Conservation (phyloP, 23 red algal species). For the Gracilariopsis chorda region DNA sequence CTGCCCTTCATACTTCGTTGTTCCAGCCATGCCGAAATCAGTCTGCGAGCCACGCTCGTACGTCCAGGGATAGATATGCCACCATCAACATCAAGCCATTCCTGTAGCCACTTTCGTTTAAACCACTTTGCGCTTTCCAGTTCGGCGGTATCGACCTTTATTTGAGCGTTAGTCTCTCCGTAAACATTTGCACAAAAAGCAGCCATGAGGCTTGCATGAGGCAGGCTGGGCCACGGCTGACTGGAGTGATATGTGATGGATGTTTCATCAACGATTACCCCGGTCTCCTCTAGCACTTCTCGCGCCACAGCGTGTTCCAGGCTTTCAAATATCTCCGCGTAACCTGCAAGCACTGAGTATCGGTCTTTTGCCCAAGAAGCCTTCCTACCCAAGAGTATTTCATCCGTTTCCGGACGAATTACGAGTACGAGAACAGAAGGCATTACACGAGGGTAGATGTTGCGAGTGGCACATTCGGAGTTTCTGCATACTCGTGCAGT, state of each 20-base stretch:
- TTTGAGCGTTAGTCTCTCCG: neutral
- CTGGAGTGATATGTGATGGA: slow-evolving; percentile 50
- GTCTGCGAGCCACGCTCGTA: slow-evolving; percentile 19
- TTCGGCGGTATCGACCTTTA: slow-evolving; percentile 14
- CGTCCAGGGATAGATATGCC: slow-evolving; percentile 37
- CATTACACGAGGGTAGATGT: slow-evolving; percentile 75
- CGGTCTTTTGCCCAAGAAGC: slow-evolving; percentile 51
- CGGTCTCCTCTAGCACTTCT: slow-evolving; percentile 79
- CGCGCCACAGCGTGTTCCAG: slow-evolving; percentile 71
- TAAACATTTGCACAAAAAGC: slow-evolving; percentile 35
- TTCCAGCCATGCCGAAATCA: slow-evolving; percentile 25
- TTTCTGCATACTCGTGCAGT: slow-evolving; percentile 19
- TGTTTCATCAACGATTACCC: slow-evolving; percentile 36
- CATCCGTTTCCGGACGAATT: neutral
- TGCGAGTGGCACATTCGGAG: neutral
- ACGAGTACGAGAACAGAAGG: slow-evolving; percentile 72
- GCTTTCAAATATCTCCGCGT: slow-evolving; percentile 73
- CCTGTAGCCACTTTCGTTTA: neutral
- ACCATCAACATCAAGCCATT: neutral
- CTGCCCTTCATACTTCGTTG: too few species aligned
- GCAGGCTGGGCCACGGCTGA: slow-evolving; percentile 38
- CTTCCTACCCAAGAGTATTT: slow-evolving; percentile 62
- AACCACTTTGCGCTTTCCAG: slow-evolving; percentile 42
- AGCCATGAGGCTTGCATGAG: slow-evolving; percentile 42
- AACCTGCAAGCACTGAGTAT: slow-evolving; percentile 74